Percentiles rank a stretch among this genome's conserved stretches.
Evolutionary conservation across 2,329 filamentous ascomycete species (phyloP).

Genomic region (Camptophora hylomeconis): DNA sequence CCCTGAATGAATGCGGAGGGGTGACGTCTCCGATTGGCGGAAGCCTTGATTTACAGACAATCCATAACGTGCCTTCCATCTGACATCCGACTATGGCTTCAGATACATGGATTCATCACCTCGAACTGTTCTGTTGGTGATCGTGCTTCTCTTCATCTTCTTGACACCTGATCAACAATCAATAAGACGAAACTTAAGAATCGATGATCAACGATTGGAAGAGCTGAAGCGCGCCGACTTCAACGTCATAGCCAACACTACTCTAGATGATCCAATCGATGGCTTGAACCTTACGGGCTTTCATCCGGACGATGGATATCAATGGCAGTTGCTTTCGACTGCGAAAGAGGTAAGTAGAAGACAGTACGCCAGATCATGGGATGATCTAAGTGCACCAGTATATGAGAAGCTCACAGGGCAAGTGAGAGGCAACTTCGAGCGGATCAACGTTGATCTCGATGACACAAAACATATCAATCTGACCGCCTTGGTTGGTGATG

Average conservation of each 20-base stretch:
- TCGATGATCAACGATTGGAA: slow-evolving; percentile 7
- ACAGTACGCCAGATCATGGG: slow-evolving; percentile 35
- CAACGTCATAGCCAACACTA: slow-evolving; percentile 24
- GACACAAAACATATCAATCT: slow-evolving; percentile 46
- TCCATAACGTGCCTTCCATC: no score
- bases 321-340: slow-evolving; percentile 55
- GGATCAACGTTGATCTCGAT: slow-evolving; percentile 38
- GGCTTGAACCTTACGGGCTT: slow-evolving; percentile 64
- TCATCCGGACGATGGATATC: slow-evolving; percentile 58
- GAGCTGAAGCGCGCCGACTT: slow-evolving; percentile 34
- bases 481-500: slow-evolving; percentile 49
- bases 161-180: slow-evolving; percentile 31
- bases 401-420: slow-evolving; percentile 71
- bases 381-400: slow-evolving; percentile 36
- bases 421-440: slow-evolving; percentile 63
- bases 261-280: slow-evolving; percentile 36
- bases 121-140: slow-evolving; percentile 34
- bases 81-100: no score
- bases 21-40: no score
- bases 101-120: no score
- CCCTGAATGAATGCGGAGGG: no score
- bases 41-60: no score
- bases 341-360: slow-evolving; percentile 26
- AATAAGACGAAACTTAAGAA: slow-evolving; percentile 7
- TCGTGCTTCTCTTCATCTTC: slow-evolving; percentile 41